phyloP scores from a whole-genome alignment of 768 basidiomycete species.

The Trametes sanguinea region DNA sequence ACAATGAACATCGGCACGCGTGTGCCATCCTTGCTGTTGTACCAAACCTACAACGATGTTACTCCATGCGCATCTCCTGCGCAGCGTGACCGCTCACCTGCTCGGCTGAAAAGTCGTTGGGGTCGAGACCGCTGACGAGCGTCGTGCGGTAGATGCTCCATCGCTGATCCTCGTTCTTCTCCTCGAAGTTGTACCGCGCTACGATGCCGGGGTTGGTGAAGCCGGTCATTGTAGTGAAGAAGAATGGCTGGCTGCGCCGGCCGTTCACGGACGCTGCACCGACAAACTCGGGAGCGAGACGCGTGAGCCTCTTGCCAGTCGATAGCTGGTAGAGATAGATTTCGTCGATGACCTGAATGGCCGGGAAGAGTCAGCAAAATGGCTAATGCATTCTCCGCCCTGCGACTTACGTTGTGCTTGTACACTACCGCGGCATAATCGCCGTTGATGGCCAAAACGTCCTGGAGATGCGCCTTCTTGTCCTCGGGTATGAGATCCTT shows the following conservation, averaged over 20 bases:
- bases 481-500: slow-evolving; percentile 71
- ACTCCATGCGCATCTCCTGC: neutral
- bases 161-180: slow-evolving; percentile 43
- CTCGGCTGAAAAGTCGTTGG: slow-evolving; percentile 67
- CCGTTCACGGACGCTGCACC: slow-evolving; percentile 59
- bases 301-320: slow-evolving; percentile 52
- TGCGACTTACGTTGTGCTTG: slow-evolving; percentile 64
- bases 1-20: slow-evolving; percentile 86
- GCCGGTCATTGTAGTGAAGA: slow-evolving; percentile 64
- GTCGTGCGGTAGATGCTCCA: slow-evolving; percentile 64
- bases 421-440: slow-evolving; percentile 64
- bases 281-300: slow-evolving; percentile 66
- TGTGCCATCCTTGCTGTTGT: slow-evolving; percentile 75
- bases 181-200: slow-evolving; percentile 59
- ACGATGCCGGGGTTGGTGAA: slow-evolving; percentile 75
- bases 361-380: neutral
- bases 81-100: slow-evolving; percentile 44
- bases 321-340: slow-evolving; percentile 65
- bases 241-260: slow-evolving; percentile 53
- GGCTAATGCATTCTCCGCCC: neutral
- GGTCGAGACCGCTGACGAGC: slow-evolving; percentile 57
- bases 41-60: slow-evolving; percentile 60
- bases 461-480: slow-evolving; percentile 59
- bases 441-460: slow-evolving; percentile 48
- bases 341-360: slow-evolving; percentile 70